Percentiles rank a stretch among this genome's conserved stretches.
Conservation (phyloP, 139 green algal genomes). For the Chlorella sp. region DNA sequence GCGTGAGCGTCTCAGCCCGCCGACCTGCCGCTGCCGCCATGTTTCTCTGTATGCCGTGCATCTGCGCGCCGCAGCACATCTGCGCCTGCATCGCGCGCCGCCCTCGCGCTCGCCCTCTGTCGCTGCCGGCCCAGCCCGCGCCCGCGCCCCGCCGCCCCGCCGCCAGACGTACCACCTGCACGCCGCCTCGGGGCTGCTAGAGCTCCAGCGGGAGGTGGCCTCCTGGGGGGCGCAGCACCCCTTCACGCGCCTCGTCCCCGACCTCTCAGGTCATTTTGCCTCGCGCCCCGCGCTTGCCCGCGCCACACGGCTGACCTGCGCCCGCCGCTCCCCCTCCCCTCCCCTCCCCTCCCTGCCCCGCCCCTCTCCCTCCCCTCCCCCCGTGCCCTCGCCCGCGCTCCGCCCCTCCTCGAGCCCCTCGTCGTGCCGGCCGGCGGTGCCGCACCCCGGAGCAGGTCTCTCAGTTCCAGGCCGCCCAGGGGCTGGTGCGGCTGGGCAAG, state of each 20-base stretch:
- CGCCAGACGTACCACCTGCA: constrained; percentile 53
- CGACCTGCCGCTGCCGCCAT: too few relatives aligned
- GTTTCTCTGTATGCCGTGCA: too few relatives aligned
- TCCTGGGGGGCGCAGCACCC: constrained; percentile 50
- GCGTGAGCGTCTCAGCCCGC: too few relatives aligned
- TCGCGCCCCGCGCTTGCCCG: neutral
- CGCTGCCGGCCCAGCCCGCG: neutral
- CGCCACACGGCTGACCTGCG: neutral
- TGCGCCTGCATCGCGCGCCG: too few relatives aligned
- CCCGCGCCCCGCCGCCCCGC: too few relatives aligned
- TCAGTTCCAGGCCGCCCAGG: constrained; percentile 48
- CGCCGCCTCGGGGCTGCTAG: constrained; percentile 45
- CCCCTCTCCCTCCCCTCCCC: neutral
- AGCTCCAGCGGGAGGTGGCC: constrained; percentile 48
- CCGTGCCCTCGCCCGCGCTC: neutral
- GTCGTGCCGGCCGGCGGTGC: neutral
- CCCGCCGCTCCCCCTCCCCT: neutral
- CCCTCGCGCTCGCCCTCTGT: neutral
- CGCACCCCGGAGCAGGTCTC: constrained; percentile 3
- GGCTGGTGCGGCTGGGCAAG: constrained; percentile 36
- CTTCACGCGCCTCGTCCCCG: constrained; percentile 59
- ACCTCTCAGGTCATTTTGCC: constrained; percentile 56
- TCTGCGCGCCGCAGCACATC: too few relatives aligned
- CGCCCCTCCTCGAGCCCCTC: neutral
- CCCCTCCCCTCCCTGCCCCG: neutral